Conservation (phyloP, 495 filamentous ascomycete species). For the Poronia punctata region DNA sequence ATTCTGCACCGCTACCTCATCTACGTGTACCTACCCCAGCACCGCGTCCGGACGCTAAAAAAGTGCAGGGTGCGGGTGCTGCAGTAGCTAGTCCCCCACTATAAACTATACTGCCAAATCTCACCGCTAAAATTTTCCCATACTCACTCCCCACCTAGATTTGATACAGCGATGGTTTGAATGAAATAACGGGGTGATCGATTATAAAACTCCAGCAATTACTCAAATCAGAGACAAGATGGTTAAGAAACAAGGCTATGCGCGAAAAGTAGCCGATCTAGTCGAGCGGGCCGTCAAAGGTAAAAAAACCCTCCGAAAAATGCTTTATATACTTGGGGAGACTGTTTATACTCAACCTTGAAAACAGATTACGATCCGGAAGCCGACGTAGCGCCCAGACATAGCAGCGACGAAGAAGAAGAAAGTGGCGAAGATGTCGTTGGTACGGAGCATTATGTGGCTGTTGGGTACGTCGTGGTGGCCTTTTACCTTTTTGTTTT, state of each 20-base stretch:
- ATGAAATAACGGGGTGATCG: not conserved
- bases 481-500: not conserved
- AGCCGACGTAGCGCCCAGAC: constrained; percentile 51
- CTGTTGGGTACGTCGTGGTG: constrained; percentile 64
- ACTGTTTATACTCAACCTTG: no score
- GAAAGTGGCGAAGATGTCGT: constrained; percentile 43
- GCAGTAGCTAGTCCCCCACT: not conserved
- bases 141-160: constrained; percentile 11
- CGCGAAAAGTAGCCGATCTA: constrained; percentile 33
- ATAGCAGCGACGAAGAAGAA: constrained; percentile 45
- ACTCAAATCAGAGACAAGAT: constrained; percentile 18
- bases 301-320: no score
- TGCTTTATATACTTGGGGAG: no score
- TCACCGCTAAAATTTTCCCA: constrained; percentile 43
- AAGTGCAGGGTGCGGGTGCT: no score
- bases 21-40: no score
- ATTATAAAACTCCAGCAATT: no score
- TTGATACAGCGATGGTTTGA: not conserved
- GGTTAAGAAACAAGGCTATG: constrained; percentile 26
- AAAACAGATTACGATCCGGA: constrained; percentile 87
- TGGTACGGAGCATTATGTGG: constrained; percentile 76
- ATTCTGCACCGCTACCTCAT: no score
- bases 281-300: constrained; percentile 36
- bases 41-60: no score
- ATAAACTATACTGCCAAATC: constrained; percentile 28